A percentile compares a stretch with the other conserved stretches of the same genome.
These are phyloP conservation scores for Aspergillus viridinutans DNA, from an alignment of 2,329 filamentous ascomycete species.

Conservation along the genomic window DNA sequence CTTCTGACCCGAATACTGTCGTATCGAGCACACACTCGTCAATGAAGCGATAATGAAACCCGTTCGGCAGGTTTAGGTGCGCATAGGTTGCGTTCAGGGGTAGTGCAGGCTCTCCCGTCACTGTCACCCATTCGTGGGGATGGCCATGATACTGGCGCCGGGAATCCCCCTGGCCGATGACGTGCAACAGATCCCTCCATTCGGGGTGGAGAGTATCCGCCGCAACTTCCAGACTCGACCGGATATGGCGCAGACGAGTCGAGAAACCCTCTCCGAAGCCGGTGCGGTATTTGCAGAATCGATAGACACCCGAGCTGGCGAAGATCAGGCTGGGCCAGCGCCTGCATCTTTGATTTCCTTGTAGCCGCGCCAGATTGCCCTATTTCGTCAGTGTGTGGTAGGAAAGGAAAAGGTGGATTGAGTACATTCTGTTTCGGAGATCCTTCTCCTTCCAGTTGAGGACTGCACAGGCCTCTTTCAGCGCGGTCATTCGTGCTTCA, in stretches of 20 bases:
- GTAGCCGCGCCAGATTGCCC: slow-evolving; percentile 55
- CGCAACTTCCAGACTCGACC: slow-evolving; percentile 49
- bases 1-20: slow-evolving; percentile 46
- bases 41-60: slow-evolving; percentile 21
- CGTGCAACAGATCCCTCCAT: slow-evolving; percentile 46
- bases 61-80: slow-evolving; percentile 13
- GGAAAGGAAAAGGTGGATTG: not conserved
- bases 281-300: slow-evolving; percentile 58
- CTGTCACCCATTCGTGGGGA: slow-evolving; percentile 23
- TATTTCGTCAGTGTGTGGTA: slow-evolving; percentile 2
- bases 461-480: slow-evolving; percentile 51
- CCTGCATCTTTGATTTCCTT: slow-evolving; percentile 56
- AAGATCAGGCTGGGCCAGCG: slow-evolving; percentile 55
- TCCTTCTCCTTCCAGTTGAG: slow-evolving; percentile 58
- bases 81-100: slow-evolving; percentile 18
- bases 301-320: slow-evolving; percentile 55
- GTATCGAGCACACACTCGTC: slow-evolving; percentile 50
- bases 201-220: slow-evolving; percentile 52
- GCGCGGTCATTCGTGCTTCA: slow-evolving; percentile 49
- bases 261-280: slow-evolving; percentile 51
- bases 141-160: slow-evolving; percentile 17
- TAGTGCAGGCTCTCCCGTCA: slow-evolving; percentile 6
- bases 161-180: slow-evolving; percentile 16
- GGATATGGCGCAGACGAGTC: slow-evolving; percentile 42
- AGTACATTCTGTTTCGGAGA: slow-evolving; percentile 44